Evolutionary conservation across 768 basidiomycete genomes (phyloP).

Genomic region (Termitomyces sp.): DNA sequence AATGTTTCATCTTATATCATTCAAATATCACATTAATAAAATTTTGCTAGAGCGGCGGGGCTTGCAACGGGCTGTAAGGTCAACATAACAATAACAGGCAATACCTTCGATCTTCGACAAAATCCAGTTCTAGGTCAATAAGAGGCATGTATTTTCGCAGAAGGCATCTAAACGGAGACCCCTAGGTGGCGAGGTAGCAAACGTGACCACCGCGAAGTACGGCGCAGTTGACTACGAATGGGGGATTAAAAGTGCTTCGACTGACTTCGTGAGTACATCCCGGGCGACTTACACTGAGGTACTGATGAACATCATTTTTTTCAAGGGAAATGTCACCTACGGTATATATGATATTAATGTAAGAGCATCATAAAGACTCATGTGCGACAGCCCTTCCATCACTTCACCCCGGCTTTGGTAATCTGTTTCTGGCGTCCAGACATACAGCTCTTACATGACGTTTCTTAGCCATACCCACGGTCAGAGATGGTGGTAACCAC

Average conservation of each 20-base stretch:
- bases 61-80: constrained; percentile 22
- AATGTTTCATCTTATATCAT: background rate
- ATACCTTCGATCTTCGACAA: constrained; percentile 22
- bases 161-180: background rate
- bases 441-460: background rate
- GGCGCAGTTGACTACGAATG: constrained; percentile 62
- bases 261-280: constrained; percentile 66
- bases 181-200: constrained; percentile 62
- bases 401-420: constrained; percentile 73
- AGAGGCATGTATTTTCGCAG: background rate
- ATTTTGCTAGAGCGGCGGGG: constrained; percentile 18
- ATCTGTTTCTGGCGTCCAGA: background rate
- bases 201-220: constrained; percentile 57
- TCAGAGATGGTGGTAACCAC: constrained; percentile 73
- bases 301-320: background rate
- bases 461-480: constrained; percentile 68
- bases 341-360: constrained; percentile 35
- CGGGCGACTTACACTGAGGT: background rate
- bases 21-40: background rate
- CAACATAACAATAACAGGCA: constrained; percentile 11
- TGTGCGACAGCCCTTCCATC: constrained; percentile 49
- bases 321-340: constrained; percentile 72
- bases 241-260: constrained; percentile 71
- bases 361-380: background rate
- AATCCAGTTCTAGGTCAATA: constrained; percentile 41